phyloP scores from a whole-genome alignment of 176 grass and related monocot species.

The Saccharum officinarum region DNA sequence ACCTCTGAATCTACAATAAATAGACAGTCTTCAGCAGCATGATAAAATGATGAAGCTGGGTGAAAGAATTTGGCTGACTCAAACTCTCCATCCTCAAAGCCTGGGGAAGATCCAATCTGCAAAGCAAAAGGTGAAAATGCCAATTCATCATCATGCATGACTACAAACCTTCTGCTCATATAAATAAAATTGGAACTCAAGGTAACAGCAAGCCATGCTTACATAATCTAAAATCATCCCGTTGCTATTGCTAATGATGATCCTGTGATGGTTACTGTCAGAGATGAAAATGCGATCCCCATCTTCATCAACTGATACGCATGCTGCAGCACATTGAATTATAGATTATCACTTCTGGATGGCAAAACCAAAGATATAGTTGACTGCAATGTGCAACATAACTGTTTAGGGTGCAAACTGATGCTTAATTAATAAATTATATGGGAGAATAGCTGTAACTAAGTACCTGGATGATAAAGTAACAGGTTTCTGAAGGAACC shows the following conservation, averaged over 20 bases:
- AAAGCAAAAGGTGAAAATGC: conserved; percentile 20
- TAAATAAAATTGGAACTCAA: conserved; percentile 30
- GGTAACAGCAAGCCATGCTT: conserved; percentile 38
- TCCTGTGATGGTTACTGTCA: conserved; percentile 78
- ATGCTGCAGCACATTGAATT: conserved; percentile 51
- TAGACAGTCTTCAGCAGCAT: conserved; percentile 64
- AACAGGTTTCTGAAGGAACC: conserved; percentile 69
- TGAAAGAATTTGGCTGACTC: conserved; percentile 80
- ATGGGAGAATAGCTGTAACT: conserved; percentile 9
- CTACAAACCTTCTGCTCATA: background rate
- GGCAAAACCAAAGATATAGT: conserved; percentile 8
- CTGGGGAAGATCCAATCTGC: conserved; percentile 82
- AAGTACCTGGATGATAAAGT: conserved; percentile 63
- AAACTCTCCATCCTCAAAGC: conserved; percentile 97
- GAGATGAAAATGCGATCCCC: conserved; percentile 82
- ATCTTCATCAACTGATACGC: conserved; percentile 79
- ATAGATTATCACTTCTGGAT: conserved; percentile 18
- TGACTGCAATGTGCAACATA: conserved; percentile 13
- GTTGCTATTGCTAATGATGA: conserved; percentile 66
- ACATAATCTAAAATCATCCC: conserved; percentile 85
- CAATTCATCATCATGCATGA: background rate
- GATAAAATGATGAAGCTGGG: conserved; percentile 83
- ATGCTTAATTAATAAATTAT: conserved; percentile 27
- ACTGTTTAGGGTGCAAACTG: conserved; percentile 9
- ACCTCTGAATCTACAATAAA: conserved; percentile 98